Evolutionary conservation across 106 monocot genomes (phyloP).

Genomic region (Vanilla planifolia): DNA sequence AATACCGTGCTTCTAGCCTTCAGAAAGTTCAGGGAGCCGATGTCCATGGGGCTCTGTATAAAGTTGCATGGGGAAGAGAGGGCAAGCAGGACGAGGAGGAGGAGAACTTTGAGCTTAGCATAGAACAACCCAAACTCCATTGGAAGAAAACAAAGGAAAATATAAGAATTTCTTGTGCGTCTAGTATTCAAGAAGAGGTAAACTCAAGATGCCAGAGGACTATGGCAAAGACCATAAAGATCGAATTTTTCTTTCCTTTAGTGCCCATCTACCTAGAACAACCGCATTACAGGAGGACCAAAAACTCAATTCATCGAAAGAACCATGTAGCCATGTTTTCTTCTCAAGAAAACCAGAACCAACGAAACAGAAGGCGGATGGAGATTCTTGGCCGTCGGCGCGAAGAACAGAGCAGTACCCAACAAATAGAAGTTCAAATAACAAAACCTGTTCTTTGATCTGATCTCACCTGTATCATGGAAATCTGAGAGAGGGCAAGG

Average conservation of each 20-base stretch:
- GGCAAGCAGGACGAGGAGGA: constrained; percentile 12
- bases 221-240: neutral
- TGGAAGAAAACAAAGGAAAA: neutral
- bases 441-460: too few species aligned
- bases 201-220: neutral
- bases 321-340: neutral
- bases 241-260: neutral
- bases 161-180: too few species aligned
- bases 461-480: too few species aligned
- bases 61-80: constrained; percentile 44
- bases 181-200: neutral
- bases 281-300: neutral
- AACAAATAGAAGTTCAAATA: too few species aligned
- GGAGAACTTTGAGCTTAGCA: neutral
- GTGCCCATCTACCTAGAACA: neutral
- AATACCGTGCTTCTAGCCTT: constrained; percentile 19
- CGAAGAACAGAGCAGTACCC: too few species aligned
- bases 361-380: neutral
- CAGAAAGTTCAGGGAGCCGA: constrained; percentile 31
- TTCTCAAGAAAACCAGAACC: neutral
- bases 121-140: neutral
- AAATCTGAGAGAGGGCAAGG: neutral
- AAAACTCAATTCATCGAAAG: neutral
- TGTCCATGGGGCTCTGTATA: constrained; percentile 52
- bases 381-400: too few species aligned